phyloP scores from a whole-genome alignment of 2,329 filamentous ascomycete species.

The Aspergillus sojae region DNA sequence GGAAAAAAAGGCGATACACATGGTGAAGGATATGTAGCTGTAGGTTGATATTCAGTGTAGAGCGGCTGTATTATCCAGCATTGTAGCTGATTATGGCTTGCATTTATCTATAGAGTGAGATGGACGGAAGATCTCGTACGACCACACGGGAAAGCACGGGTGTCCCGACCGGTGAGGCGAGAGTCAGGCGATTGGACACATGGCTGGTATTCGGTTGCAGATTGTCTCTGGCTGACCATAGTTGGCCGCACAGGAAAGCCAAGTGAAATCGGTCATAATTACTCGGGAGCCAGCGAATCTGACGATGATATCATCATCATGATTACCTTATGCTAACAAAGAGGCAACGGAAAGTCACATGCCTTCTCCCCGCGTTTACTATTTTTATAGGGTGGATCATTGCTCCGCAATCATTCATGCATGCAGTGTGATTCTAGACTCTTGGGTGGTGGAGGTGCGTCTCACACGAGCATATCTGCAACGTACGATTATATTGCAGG shows the following conservation, averaged over 20 bases:
- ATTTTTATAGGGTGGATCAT: background rate
- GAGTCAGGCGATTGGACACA: background rate
- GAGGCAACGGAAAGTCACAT: background rate
- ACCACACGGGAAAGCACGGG: background rate
- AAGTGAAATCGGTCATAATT: background rate
- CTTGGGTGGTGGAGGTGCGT: background rate
- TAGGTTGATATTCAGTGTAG: background rate
- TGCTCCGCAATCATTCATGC: background rate
- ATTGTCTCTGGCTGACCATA: background rate
- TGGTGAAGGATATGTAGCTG: background rate
- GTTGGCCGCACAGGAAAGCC: background rate
- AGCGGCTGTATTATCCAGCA: background rate
- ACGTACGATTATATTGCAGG: background rate
- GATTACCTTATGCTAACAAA: background rate
- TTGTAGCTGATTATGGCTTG: background rate
- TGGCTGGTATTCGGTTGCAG: background rate
- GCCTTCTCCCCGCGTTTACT: background rate
- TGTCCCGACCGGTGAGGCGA: background rate
- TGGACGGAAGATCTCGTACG: background rate
- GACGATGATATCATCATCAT: background rate
- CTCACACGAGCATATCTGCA: background rate
- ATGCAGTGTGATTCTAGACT: background rate
- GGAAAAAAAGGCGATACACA: constrained; percentile 16
- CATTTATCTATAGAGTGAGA: background rate
- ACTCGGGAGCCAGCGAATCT: background rate